Evolutionary conservation across 2,329 filamentous ascomycete species (phyloP).

Genomic region (Aphanoascus verrucosus): DNA sequence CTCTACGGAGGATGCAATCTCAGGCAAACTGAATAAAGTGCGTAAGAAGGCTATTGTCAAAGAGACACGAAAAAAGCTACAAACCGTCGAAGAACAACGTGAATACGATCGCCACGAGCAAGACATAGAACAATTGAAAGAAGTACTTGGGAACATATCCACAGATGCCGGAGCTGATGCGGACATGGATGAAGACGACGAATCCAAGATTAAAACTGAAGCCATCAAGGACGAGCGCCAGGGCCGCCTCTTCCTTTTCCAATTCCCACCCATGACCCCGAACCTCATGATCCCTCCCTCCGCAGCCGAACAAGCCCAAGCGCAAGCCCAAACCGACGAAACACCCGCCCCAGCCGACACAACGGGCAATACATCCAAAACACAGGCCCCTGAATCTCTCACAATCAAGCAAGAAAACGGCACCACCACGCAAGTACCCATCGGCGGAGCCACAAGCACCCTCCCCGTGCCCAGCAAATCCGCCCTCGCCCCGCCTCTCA

Average conservation of each 20-base stretch:
- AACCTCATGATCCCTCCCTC: constrained; percentile 38
- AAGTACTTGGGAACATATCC: constrained; percentile 23
- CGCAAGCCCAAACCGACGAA: constrained; percentile 18
- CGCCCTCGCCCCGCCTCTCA: constrained; percentile 23
- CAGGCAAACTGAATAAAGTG: constrained; percentile 13
- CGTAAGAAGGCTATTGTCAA: constrained; percentile 19
- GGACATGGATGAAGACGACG: constrained; percentile 17
- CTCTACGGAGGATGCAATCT: background rate
- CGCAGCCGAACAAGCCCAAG: background rate
- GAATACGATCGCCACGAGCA: constrained; percentile 34
- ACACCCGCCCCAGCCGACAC: background rate
- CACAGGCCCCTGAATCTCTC: background rate
- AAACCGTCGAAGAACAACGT: constrained; percentile 33
- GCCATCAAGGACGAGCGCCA: constrained; percentile 34
- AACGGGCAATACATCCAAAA: background rate
- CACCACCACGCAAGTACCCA: constrained; percentile 2
- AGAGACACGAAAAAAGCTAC: constrained; percentile 28
- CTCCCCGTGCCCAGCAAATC: constrained; percentile 10
- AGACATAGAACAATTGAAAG: constrained; percentile 32
- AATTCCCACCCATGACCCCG: constrained; percentile 53
- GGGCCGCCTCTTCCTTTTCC: constrained; percentile 52
- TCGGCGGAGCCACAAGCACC: constrained; percentile 1
- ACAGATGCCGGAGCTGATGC: constrained; percentile 9
- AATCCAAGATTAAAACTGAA: constrained; percentile 21
- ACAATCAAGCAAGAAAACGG: constrained; percentile 14